Evolutionary conservation across 192 early-diverging fungal genomes (phyloP), one percentile per base, ranked within the genome.

Genomic region (Chytriomyces sp.): DNA sequence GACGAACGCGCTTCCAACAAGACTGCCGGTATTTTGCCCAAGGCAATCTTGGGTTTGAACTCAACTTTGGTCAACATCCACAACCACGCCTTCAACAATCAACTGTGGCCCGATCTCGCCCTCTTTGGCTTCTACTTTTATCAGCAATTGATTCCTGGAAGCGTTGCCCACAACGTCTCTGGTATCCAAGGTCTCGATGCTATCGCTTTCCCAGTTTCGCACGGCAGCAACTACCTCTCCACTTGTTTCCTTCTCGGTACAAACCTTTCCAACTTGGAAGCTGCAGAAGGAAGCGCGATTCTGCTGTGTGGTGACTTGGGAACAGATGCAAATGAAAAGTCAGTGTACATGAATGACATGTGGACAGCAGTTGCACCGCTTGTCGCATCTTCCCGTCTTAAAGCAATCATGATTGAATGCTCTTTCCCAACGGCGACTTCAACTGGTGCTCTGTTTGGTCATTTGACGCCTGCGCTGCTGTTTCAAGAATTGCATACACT

Each of bases 281-380:
- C n/a, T 24, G 16, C 47, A 7, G 45, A 16, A 8, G 45, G 9
- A 20, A 35, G 18, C 4, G 43, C 64, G 13, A 13, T 76, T 67
- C 50, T 76, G n/a, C 49, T 61, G 10, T 76, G 75, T 43, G 75
- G 75, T 11, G 75, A 76, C 24, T 28, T 76, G 43, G 75, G 75
- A 23, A 10, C 64, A 2, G 75, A 76, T 44, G 24, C 64, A 24
- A 53, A 45, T 35, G 75, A 76, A 50, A 24, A 43, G 24, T 23
- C 61, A 11, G 45, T 13, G 7, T 28, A 28, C 4, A 76, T 69
- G 24, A 7, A 8, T 18, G 28, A 67, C 11, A 50, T 76, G 63
- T 76, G 75, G 75, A 49, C 43, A 13, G 46, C 49, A 2, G 20
- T 76, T 20, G 75, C 75, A 59, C 64, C 63, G 18, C 49, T 76